Conservation (phyloP, 805 yeast genomes). For the Groenewaldozyma salmanticensis region DNA sequence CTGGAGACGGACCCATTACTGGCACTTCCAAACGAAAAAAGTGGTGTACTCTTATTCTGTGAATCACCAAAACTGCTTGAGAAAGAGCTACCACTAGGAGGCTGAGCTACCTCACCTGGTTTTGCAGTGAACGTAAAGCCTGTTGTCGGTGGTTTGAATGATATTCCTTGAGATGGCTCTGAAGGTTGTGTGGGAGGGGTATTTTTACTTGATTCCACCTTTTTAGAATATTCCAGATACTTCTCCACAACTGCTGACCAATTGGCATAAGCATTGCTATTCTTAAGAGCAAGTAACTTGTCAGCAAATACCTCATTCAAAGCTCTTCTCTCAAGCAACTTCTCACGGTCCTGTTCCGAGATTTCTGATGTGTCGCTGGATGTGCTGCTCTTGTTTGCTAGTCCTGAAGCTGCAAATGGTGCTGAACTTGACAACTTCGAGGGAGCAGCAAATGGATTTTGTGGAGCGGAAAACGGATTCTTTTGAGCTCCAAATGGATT, state of each 20-base stretch:
- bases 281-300: conserved; percentile 27
- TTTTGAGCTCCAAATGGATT: conserved; percentile 2
- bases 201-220: conserved; percentile 5
- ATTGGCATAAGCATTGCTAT: conserved; percentile 26
- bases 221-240: conserved; percentile 44
- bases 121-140: neutral
- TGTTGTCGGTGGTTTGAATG: neutral
- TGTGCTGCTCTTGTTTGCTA: neutral
- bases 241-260: conserved; percentile 47
- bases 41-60: neutral
- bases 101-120: neutral
- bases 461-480: neutral
- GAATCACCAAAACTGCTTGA: neutral
- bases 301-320: conserved; percentile 51
- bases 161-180: conserved; percentile 10
- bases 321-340: conserved; percentile 36
- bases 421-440: too few species aligned
- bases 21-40: too few species aligned
- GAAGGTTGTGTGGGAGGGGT: conserved; percentile 20
- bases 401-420: too few species aligned
- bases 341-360: neutral
- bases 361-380: neutral
- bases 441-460: neutral
- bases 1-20: neutral
- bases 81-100: neutral